A percentile compares a stretch with the other conserved stretches of the same genome.
phyloP scores from a whole-genome alignment of 257 asterid species.

The Misopates orontium region DNA sequence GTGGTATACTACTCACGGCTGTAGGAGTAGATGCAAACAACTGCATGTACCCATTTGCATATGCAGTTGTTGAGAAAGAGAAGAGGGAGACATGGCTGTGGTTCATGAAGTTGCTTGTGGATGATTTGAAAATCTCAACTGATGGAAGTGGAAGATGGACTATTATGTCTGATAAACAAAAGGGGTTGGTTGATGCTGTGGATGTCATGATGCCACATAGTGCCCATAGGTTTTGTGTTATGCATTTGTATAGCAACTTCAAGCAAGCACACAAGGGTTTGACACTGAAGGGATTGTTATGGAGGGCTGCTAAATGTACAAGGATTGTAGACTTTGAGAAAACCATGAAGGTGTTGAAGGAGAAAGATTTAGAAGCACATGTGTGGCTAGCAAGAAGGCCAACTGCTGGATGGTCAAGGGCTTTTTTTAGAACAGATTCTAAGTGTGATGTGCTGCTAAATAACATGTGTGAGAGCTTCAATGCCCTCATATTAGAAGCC shows the following conservation, averaged over 20 bases:
- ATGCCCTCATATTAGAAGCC: background rate
- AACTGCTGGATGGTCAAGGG: background rate
- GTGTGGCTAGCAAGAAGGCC: background rate
- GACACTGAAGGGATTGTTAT: background rate
- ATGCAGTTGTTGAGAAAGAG: constrained; percentile 21
- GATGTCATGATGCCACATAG: background rate
- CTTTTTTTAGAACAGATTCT: background rate
- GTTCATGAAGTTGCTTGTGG: background rate
- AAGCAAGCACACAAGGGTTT: background rate
- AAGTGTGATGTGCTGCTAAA: background rate
- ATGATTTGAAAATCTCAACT: constrained; percentile 15
- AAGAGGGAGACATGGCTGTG: constrained; percentile 2
- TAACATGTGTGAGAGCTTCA: background rate
- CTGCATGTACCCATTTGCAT: constrained; percentile 14
- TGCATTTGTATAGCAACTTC: constrained; percentile 13
- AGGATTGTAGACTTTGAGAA: background rate
- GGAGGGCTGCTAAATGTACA: background rate
- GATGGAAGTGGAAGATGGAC: background rate
- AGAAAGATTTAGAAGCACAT: background rate
- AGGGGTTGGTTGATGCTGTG: background rate
- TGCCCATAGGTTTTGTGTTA: constrained; percentile 10
- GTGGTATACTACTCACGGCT: too few species aligned
- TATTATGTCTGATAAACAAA: constrained; percentile 20
- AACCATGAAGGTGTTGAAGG: background rate
- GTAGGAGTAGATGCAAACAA: background rate